Evolutionary conservation across 495 filamentous ascomycete species (phyloP), one percentile per base, ranked within the genome.

Genomic region (Neurospora tetrasperma): DNA sequence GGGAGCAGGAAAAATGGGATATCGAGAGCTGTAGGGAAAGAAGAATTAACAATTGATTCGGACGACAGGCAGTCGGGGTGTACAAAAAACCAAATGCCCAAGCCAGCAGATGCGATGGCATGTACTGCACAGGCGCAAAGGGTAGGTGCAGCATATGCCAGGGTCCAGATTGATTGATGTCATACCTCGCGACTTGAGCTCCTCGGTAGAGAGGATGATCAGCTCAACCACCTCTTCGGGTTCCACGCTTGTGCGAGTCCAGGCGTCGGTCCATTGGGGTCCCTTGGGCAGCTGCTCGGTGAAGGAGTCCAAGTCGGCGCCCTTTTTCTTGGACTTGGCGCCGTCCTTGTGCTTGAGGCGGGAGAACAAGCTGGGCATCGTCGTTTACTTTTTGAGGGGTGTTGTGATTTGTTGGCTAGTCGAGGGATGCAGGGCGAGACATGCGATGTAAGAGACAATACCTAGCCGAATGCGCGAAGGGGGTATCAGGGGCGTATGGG

Each of bases 1-100:
- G 96, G 96, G n/a, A 99, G 88, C 23, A 99, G 90, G 69, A 98
- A 85, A 81, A 99, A 97, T 1, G 96, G 96, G 72, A 92, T 90
- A 79, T 96, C 91, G 75, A 98, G 89, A 75, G 90, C 94, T 96
- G 74, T 54, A 79, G 72, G 76, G 20, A 73, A 76, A 42, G 73
- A 4, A 1, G 2, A 74, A 74, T 87, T 80, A 86, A 83, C 77
- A 69, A 69, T 74, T 20, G 69, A 27, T 72, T 5, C 54, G 70
- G 73, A 79, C 78, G 73, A 41, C 20, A 6, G 35, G 35, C 35
- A 70, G 27, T 66, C 54, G 27, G 54, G 54, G 4, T 66, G 54
- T 5, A 54, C 46, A 54, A 54, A 20, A 54, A 20, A 54, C 23
- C 20, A 31, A 31, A 31, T 31, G 27, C 27, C 27, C 27, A 31